Conservation (phyloP, 352 stramenopile genomes). For the Phytophthora pisi region DNA sequence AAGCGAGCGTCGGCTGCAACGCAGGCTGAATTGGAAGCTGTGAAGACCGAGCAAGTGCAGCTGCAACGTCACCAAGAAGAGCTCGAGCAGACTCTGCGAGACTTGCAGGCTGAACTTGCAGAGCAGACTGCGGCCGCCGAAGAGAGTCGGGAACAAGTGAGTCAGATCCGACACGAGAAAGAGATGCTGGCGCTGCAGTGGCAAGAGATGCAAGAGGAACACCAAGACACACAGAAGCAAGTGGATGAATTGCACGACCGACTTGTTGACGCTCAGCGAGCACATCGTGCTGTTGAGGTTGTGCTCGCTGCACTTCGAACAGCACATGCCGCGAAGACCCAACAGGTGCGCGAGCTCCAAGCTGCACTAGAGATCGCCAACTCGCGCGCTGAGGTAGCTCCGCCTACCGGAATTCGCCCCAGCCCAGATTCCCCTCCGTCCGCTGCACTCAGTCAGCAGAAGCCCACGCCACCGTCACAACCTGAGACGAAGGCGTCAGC, state of each 20-base stretch:
- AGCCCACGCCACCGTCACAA: background rate
- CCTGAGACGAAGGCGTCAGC: background rate
- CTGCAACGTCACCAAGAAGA: conserved; percentile 29
- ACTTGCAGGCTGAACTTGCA: conserved; percentile 32
- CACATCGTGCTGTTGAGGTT: conserved; percentile 35
- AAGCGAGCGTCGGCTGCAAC: conserved; percentile 31
- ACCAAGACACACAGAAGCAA: conserved; percentile 52
- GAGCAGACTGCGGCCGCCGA: conserved; percentile 28
- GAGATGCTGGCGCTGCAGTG: conserved; percentile 45
- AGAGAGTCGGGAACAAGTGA: conserved; percentile 31
- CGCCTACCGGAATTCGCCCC: background rate
- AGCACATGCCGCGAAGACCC: conserved; percentile 26
- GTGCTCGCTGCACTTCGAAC: conserved; percentile 28
- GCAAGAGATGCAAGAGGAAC: conserved; percentile 58
- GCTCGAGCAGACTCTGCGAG: conserved; percentile 29
- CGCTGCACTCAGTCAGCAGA: background rate
- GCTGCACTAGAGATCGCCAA: conserved; percentile 19
- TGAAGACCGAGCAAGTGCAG: conserved; percentile 30
- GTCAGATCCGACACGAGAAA: conserved; percentile 47
- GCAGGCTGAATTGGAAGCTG: conserved; percentile 27
- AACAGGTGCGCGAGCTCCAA: conserved; percentile 39
- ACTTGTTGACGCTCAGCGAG: conserved; percentile 52
- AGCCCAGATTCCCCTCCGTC: background rate
- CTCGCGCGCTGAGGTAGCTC: background rate
- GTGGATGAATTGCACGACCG: conserved; percentile 62